Evolutionary conservation across 441 rosid genomes (phyloP).

Genomic region (Adansonia grandidieri): DNA sequence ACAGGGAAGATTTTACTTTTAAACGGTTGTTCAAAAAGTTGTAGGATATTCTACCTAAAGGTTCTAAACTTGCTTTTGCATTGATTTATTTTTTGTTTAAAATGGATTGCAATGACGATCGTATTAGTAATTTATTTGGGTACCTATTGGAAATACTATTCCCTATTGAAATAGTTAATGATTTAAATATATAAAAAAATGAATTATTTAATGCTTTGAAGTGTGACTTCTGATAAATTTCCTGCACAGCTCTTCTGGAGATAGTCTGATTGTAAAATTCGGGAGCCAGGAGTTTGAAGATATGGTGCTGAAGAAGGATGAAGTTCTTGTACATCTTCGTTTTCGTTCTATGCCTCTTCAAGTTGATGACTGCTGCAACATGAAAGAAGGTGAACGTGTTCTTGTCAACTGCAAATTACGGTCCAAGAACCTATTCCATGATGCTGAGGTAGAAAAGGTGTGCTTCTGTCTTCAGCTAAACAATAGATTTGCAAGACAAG

Average conservation of each 20-base stretch:
- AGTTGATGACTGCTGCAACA: constrained; percentile 19
- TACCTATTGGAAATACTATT: constrained; percentile 5
- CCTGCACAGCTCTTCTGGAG: constrained; percentile 20
- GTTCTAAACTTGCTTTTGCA: background rate
- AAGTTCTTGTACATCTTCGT: constrained; percentile 20
- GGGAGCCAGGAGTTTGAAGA: constrained; percentile 7
- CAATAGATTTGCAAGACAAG: background rate
- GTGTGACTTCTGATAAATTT: background rate
- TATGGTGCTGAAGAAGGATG: constrained; percentile 21
- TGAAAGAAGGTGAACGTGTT: constrained; percentile 13
- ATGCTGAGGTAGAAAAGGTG: constrained; percentile 24
- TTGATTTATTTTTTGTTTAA: background rate
- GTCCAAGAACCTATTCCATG: constrained; percentile 3
- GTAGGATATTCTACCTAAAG: background rate
- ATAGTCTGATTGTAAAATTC: constrained; percentile 20
- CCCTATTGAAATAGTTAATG: background rate
- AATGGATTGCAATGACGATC: constrained; percentile 11
- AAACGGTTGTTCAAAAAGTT: background rate
- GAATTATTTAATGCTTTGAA: background rate
- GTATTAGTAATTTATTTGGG: background rate
- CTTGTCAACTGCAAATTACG: constrained; percentile 5
- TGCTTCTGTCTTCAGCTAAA: background rate
- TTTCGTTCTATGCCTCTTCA: constrained; percentile 22
- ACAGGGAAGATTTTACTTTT: background rate
- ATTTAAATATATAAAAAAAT: no score